These are phyloP conservation scores for Phialophora macrospora DNA, from an alignment of 2,329 filamentous ascomycete genomes.

Conservation along the genomic window DNA sequence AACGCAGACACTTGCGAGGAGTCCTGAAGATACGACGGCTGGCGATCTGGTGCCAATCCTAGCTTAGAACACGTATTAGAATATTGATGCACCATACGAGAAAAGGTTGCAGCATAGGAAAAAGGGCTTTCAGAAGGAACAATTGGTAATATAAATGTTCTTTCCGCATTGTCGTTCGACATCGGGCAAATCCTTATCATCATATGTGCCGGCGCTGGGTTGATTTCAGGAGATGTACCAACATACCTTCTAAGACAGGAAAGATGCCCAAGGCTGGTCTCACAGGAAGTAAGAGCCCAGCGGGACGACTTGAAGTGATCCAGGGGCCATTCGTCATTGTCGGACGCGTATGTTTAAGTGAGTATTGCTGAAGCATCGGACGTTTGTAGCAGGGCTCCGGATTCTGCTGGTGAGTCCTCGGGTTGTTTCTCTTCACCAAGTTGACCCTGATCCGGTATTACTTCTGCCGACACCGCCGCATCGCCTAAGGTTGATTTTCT, in stretches of 20 bases:
- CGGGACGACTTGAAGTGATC: background rate
- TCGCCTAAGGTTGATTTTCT: constrained; percentile 64
- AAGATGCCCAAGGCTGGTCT: background rate
- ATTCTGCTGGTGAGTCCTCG: background rate
- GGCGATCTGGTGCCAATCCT: background rate
- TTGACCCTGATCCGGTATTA: constrained; percentile 62
- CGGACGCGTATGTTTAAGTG: background rate
- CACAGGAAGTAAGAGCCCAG: background rate
- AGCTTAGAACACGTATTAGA: background rate
- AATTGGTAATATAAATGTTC: background rate
- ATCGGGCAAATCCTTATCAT: background rate
- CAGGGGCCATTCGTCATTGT: background rate
- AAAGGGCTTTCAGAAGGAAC: background rate
- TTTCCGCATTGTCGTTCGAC: background rate
- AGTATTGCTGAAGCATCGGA: background rate
- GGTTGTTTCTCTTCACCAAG: constrained; percentile 60
- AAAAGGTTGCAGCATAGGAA: background rate
- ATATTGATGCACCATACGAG: background rate
- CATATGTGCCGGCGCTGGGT: background rate
- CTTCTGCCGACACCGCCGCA: constrained; percentile 63
- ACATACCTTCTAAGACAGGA: background rate
- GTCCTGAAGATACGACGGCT: background rate
- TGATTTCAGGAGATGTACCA: background rate
- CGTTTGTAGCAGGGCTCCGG: background rate
- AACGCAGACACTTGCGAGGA: background rate